Evolutionary conservation across 257 asterid species (phyloP), one percentile per base, ranked within the genome.

Genomic region (Orobanche coerulescens): DNA sequence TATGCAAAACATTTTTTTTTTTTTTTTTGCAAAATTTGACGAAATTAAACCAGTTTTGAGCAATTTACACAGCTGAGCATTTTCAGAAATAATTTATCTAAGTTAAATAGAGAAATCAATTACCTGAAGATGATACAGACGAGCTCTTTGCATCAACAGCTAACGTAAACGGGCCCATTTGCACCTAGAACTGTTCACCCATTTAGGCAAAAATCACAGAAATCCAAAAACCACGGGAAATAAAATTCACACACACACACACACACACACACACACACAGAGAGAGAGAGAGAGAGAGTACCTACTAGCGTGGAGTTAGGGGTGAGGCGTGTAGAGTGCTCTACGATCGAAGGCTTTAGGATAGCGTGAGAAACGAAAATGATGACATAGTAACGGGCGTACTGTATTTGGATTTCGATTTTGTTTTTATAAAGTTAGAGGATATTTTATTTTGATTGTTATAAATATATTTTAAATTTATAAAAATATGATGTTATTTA

Each of bases 121-220:
- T 76, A 76, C 82, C 86, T 18, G 79, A 58, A 37, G 83, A 60
- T 20, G 57, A n/a, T 9, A 54, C 64, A 44, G 71, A 67, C 23
- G 84, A 73, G 72, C 55, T 85, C 73, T 75, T 86, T 6, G 71
- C 74, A 69, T 84, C 84, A 70, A 86, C 75, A 67, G 87, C 82
- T 69, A 82, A 69, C 13, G 86, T 72, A 66, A 88, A 23, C 28
- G 95, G 91, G 12, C 84, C 87, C 95, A 88, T 88, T 53, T n/a
- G 43, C 66, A 70, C 73, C 78, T 63, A 52, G 12, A 64, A 61
- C 46, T 30, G 50, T 54, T 57, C 18, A 50, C 50, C 62, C 31
- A 53, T n/a, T n/a, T n/a, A n/a, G n/a, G n/a, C n/a, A n/a, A n/a
- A n/a, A n/a, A n/a, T n/a, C n/a, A 25, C 7, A 4, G 23, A 49